A percentile compares a stretch with the other conserved stretches of the same genome.
Evolutionary conservation across 768 basidiomycete genomes (phyloP).

Genomic region (Amanita molliuscula): DNA sequence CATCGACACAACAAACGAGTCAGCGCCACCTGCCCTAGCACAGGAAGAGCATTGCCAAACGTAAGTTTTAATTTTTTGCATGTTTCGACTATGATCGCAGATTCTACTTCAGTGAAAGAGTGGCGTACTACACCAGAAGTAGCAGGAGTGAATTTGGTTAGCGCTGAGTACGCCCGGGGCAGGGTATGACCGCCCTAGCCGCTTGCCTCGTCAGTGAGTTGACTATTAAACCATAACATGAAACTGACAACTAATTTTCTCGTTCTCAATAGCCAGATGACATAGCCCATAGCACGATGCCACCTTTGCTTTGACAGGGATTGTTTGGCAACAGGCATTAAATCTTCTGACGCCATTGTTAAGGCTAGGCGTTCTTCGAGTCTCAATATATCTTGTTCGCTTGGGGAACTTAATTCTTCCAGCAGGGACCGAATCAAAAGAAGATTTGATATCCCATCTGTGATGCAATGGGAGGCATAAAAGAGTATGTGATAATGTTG

Average conservation of each 20-base stretch:
- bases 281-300: slow-evolving; percentile 24
- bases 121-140: slow-evolving; percentile 12
- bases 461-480: slow-evolving; percentile 28
- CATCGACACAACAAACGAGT: slow-evolving; percentile 32
- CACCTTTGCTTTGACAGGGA: slow-evolving; percentile 24
- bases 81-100: slow-evolving; percentile 14
- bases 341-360: slow-evolving; percentile 21
- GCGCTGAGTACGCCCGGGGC: slow-evolving; percentile 21
- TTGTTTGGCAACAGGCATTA: slow-evolving; percentile 15
- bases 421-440: slow-evolving; percentile 26
- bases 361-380: slow-evolving; percentile 27
- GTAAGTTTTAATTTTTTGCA: slow-evolving; percentile 28
- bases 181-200: slow-evolving; percentile 38
- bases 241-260: slow-evolving; percentile 21
- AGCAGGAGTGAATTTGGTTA: slow-evolving; percentile 18
- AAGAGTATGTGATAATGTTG: slow-evolving; percentile 25
- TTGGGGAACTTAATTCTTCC: slow-evolving; percentile 19
- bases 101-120: slow-evolving; percentile 16
- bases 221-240: neutral
- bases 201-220: neutral
- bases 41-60: slow-evolving; percentile 31
- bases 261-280: slow-evolving; percentile 19
- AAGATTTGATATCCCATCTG: slow-evolving; percentile 26
- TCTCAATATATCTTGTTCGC: slow-evolving; percentile 7
- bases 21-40: slow-evolving; percentile 33